Evolutionary conservation across 2,329 filamentous ascomycete genomes (phyloP), one percentile per base, ranked within the genome.

Genomic region (Trichophyton verrucosum): DNA sequence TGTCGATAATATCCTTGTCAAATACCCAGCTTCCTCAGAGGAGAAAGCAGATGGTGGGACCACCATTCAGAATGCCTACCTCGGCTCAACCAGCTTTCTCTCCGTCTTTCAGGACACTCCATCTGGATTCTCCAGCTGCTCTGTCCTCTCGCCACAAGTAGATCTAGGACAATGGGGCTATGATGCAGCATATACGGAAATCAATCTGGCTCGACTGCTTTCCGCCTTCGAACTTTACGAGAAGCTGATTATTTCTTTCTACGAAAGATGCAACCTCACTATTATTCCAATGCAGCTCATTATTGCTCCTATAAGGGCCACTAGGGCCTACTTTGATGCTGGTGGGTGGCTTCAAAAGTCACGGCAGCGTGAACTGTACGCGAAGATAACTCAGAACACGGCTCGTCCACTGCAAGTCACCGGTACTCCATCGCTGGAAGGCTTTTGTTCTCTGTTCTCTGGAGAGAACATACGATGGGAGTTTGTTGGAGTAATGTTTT

Each of bases 371-470:
- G 62, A 64, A 6, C 42, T 60, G 3, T 62, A 63, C 3, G 62
- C 60, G 40, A 58, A 62, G 9, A 64, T 71, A 24, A 65, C 72
- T 27, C 62, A 69, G 55, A 73, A 70, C 44, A 72, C 70, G 0
- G 60, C 65, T 1, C 62, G 66, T 15, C 55, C 46, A 15, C 65
- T 72, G 5, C 58, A 65, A 2, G 58, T 71, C 15, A 63, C 69
- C 0, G 17, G 64, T 2, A 64, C 61, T 1, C 66, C 69, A 40
- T 71, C 40, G n/a, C 40, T 72, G 1, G 61, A 65, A 13, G 69
- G 73, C 8, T 76, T 77, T 51, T 70, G 74, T 61, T 67, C 66
- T 15, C 61, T 75, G 1, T 76, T 71, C 60, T 60, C 62, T 2
- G 66, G 64, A 3, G 59, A 60, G 9, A 66, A 66, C 40, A 59